Evolutionary conservation across 345 rosid species (phyloP).

Genomic region (Syzygium aqueum): DNA sequence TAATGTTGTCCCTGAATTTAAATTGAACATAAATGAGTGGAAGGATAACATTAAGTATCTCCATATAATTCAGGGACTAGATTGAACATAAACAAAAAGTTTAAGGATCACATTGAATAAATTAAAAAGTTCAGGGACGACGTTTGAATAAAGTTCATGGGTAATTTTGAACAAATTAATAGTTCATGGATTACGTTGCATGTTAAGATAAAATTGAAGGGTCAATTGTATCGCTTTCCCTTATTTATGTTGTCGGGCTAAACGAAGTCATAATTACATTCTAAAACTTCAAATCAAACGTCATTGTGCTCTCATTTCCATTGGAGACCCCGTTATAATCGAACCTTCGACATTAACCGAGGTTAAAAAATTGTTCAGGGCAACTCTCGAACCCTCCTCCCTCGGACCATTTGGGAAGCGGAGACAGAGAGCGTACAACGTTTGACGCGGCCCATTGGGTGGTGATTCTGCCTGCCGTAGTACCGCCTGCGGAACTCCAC

Average conservation of each 20-base stretch:
- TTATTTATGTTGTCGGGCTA: not conserved
- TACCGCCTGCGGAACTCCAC: not conserved
- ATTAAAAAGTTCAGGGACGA: too few relatives aligned
- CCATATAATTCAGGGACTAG: too few relatives aligned
- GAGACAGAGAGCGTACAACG: not conserved
- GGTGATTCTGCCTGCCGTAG: not conserved
- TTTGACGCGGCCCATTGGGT: not conserved
- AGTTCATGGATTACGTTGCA: too few relatives aligned
- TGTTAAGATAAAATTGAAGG: too few relatives aligned
- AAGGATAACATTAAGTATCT: too few relatives aligned
- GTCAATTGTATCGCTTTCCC: too few relatives aligned
- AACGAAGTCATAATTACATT: not conserved
- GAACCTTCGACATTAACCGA: not conserved
- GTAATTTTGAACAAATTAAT: too few relatives aligned
- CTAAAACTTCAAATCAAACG: not conserved
- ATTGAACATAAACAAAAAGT: too few relatives aligned
- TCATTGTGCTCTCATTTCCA: not conserved
- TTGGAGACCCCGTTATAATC: not conserved
- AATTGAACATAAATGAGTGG: too few relatives aligned
- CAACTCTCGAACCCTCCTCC: not conserved
- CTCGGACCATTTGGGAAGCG: not conserved
- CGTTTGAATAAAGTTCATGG: too few relatives aligned
- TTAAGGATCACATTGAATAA: too few relatives aligned
- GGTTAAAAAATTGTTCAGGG: not conserved
- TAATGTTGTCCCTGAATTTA: too few relatives aligned